These are phyloP conservation scores for Pezicula carpinea DNA, from an alignment of 2,329 filamentous ascomycete species.

Conservation along the genomic window DNA sequence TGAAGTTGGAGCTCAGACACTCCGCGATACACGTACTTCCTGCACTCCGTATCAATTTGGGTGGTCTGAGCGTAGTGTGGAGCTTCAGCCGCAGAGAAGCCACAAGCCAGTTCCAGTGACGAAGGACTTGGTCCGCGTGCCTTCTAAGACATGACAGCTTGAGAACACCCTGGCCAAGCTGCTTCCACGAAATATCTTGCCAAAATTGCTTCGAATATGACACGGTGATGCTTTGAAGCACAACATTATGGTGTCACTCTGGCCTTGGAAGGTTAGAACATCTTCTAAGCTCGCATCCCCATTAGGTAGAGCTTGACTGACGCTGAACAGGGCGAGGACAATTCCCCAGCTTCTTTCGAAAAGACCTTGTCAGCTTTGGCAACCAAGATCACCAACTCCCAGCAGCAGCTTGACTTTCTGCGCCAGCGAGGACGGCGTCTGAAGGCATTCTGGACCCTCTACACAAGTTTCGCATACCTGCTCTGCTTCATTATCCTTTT, in stretches of 20 bases:
- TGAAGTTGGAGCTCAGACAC: neutral
- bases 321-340: constrained; percentile 60
- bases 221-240: constrained; percentile 13
- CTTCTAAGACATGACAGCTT: neutral
- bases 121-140: no score
- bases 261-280: constrained; percentile 71
- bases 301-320: neutral
- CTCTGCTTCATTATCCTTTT: constrained; percentile 77
- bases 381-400: constrained; percentile 72
- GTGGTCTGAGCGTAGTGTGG: neutral
- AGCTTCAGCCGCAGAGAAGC: no score
- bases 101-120: no score
- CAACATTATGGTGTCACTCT: constrained; percentile 70
- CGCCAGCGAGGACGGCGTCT: constrained; percentile 70
- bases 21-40: neutral
- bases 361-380: constrained; percentile 81
- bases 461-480: constrained; percentile 85
- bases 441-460: constrained; percentile 85
- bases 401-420: constrained; percentile 67
- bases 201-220: constrained; percentile 2
- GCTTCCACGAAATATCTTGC: neutral
- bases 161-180: neutral
- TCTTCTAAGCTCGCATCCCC: constrained; percentile 10
- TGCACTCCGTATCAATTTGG: neutral
- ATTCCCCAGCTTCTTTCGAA: constrained; percentile 87